A percentile compares a stretch with the other conserved stretches of the same genome.
phyloP scores from a whole-genome alignment of 2,329 filamentous ascomycete genomes.

The Cyanodermella asteris region DNA sequence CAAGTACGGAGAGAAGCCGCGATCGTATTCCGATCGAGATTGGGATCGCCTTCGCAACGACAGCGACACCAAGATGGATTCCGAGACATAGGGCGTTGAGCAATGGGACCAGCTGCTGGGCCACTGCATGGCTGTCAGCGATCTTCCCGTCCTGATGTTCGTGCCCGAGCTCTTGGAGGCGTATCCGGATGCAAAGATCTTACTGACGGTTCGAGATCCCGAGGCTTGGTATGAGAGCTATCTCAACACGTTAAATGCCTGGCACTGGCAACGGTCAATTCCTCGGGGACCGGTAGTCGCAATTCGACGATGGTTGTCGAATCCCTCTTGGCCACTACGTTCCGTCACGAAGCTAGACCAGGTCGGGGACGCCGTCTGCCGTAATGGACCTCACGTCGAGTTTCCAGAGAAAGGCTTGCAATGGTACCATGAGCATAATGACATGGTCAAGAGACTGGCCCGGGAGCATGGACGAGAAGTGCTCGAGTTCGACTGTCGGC shows the following conservation, averaged over 20 bases:
- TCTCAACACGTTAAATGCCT: slow-evolving; percentile 1
- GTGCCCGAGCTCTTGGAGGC: slow-evolving; percentile 8
- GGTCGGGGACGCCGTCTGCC: slow-evolving; percentile 1
- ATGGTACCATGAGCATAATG: slow-evolving; percentile 1
- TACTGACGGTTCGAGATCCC: slow-evolving; percentile 8
- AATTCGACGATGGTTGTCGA: not conserved
- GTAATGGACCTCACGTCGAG: too few species aligned
- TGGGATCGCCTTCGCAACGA: too few species aligned
- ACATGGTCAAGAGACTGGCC: not conserved
- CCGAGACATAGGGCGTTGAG: not conserved
- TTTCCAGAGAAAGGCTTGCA: slow-evolving; percentile 1
- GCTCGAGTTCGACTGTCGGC: slow-evolving; percentile 5
- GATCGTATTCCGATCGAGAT: not conserved
- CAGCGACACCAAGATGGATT: too few species aligned
- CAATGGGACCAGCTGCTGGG: slow-evolving; percentile 4
- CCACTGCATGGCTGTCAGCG: slow-evolving; percentile 7
- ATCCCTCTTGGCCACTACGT: not conserved
- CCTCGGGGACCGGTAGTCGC: not conserved
- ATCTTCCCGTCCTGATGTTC: slow-evolving; percentile 8
- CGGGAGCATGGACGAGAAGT: not conserved
- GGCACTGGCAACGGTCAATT: too few species aligned
- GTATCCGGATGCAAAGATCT: slow-evolving; percentile 11
- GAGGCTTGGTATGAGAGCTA: slow-evolving; percentile 7
- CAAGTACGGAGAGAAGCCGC: slow-evolving; percentile 3
- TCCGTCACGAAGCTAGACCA: slow-evolving; percentile 1